Base-by-base conservation (phyloP, 768 basidiomycete genomes). In the Amanita rubescens region DNA sequence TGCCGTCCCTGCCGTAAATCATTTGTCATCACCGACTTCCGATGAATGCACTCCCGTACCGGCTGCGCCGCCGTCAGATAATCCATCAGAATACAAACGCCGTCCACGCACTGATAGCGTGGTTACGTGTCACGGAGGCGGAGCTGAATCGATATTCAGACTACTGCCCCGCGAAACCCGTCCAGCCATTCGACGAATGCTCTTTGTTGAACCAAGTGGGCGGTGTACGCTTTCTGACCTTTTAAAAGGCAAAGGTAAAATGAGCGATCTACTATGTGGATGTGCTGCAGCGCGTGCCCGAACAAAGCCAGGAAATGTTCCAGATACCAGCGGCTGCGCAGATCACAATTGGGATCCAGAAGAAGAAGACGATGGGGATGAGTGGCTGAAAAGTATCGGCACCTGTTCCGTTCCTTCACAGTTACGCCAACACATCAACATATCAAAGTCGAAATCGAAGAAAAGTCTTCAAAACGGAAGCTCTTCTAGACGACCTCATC, bases 71-170 rank as follows among this genome's bases (percentile, higher is more conserved):
- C 9, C 33, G 22, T 24, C 47, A 25, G 14, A 20, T 19, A 22
- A 11, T 37, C 33, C 47, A 49, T 49, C 47, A 49, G 47, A 49
- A 49, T 55, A 65, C 12, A 68, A 64, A 54, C 66, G 66, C 19
- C 72, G 74, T 14, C 70, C 71, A 55, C 76, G 80, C 56, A 70
- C 71, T 22, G 75, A 75, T 57, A 75, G 73, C 59, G 78, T 83
- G 49, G 69, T 79, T 39, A 91, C 90, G 1, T 87, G 81, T 75
- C 79, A 81, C 49, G 81, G 79, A 20, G 79, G 79, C 51, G 86
- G 89, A 17, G 84, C 91, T 24, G 95, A 98, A 66, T 94, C 92
- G 7, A 96, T 99, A 63, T 98, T 99, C 77, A 84, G 95, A 17
- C 76, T 98, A 9, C 78, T 99, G 20, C 96, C 96, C 1, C 85